Evolutionary conservation across 495 filamentous ascomycete genomes (phyloP).

Genomic region (Neurospora intermedia): DNA sequence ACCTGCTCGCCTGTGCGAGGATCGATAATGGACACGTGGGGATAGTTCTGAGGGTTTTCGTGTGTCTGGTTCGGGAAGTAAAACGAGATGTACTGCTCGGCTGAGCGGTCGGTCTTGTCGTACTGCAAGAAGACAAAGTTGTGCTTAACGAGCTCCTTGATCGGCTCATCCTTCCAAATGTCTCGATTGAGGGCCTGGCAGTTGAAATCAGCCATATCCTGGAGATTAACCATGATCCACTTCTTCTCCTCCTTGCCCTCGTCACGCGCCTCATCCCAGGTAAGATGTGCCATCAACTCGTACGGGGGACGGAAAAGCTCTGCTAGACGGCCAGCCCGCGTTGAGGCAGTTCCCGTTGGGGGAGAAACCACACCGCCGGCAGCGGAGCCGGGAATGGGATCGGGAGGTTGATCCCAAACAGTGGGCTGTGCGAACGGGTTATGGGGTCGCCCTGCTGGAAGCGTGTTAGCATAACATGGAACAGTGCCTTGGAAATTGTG

Average conservation of each 20-base stretch:
- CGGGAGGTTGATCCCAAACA: conserved; percentile 58
- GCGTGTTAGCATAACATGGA: background rate
- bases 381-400: background rate
- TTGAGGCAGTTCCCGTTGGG: conserved; percentile 3
- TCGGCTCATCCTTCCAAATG: conserved; percentile 77
- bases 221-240: conserved; percentile 92
- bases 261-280: conserved; percentile 72
- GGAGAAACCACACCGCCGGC: conserved; percentile 10
- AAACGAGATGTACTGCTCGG: conserved; percentile 71
- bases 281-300: conserved; percentile 64
- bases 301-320: conserved; percentile 88
- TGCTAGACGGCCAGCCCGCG: conserved; percentile 48
- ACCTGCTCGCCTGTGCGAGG: conserved; percentile 94
- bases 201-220: conserved; percentile 82
- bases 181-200: conserved; percentile 91
- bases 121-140: conserved; percentile 95
- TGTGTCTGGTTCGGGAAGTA: conserved; percentile 69
- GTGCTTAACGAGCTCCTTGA: conserved; percentile 71
- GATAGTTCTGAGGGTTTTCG: conserved; percentile 66
- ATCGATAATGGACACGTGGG: conserved; percentile 91
- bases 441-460: conserved; percentile 3
- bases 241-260: conserved; percentile 77
- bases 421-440: conserved; percentile 74
- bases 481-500: background rate
- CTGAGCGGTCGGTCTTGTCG: conserved; percentile 65